A percentile compares a stretch with the other conserved stretches of the same genome.
Conservation (phyloP, 176 grass and related monocot genomes). For the Juncus effusus region DNA sequence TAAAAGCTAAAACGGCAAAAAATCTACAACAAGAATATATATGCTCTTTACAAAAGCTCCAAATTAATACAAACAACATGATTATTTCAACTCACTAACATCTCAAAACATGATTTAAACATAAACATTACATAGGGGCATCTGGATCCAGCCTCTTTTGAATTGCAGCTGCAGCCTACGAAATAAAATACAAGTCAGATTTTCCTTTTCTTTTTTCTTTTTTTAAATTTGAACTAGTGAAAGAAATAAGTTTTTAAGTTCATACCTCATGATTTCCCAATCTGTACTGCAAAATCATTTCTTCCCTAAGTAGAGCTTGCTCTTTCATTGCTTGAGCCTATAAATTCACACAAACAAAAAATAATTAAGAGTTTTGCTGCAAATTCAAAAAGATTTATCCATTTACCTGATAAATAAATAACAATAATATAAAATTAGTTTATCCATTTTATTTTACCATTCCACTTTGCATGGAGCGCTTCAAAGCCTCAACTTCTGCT, state of each 20-base stretch:
- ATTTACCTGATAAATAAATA: not conserved
- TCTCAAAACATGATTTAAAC: conserved; percentile 10
- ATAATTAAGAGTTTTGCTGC: too few relatives aligned
- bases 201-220: not conserved
- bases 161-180: conserved; percentile 88
- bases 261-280: conserved; percentile 84
- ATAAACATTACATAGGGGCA: conserved; percentile 45
- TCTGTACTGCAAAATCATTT: conserved; percentile 97
- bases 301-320: conserved; percentile 79
- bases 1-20: not conserved
- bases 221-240: not conserved
- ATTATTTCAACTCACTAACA: conserved; percentile 9
- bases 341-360: conserved; percentile 6
- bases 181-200: conserved; percentile 1
- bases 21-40: not conserved
- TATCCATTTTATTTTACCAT: conserved; percentile 48
- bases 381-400: too few relatives aligned
- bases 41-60: conserved; percentile 19
- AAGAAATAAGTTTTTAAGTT: not conserved
- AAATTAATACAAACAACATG: conserved; percentile 3
- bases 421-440: not conserved
- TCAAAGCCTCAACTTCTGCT: conserved; percentile 78
- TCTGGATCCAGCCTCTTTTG: conserved; percentile 94
- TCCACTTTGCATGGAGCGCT: conserved; percentile 92
- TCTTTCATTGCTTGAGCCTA: conserved; percentile 99